These are phyloP conservation scores for Protomyces lactucae-debilis DNA, from an alignment of 1,139 yeast species.

Conservation along the genomic window DNA sequence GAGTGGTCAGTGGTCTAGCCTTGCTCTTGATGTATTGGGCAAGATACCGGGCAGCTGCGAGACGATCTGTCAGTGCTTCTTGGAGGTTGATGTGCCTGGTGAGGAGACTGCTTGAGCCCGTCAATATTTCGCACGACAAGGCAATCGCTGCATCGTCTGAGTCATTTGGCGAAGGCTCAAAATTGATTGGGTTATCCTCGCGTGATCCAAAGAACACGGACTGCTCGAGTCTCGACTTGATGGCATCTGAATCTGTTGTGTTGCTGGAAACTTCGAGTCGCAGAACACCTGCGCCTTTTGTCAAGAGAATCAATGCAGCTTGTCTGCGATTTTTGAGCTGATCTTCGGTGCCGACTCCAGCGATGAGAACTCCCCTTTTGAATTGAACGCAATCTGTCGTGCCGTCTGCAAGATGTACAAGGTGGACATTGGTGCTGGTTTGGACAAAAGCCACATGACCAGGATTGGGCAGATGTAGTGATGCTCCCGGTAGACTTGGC, in stretches of 20 bases:
- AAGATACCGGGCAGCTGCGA: constrained; percentile 44
- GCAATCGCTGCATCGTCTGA: constrained; percentile 21
- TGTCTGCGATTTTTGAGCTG: constrained; percentile 36
- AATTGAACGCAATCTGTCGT: constrained; percentile 58
- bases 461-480: constrained; percentile 54
- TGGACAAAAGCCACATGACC: constrained; percentile 65
- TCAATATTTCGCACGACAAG: constrained; percentile 54
- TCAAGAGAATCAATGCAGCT: constrained; percentile 52
- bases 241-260: constrained; percentile 32
- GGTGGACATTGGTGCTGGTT: constrained; percentile 36
- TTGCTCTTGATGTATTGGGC: constrained; percentile 48
- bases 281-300: constrained; percentile 60
- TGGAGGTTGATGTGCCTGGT: constrained; percentile 47
- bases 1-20: constrained; percentile 39
- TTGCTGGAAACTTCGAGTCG: constrained; percentile 51
- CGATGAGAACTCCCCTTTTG: constrained; percentile 49
- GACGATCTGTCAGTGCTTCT: constrained; percentile 47
- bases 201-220: constrained; percentile 58
- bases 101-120: constrained; percentile 47
- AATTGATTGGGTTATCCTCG: constrained; percentile 51
- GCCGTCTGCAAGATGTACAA: constrained; percentile 48
- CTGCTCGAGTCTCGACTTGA: constrained; percentile 53
- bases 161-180: constrained; percentile 36
- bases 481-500: constrained; percentile 51
- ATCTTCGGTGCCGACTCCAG: constrained; percentile 54